Evolutionary conservation across 2,329 filamentous ascomycete genomes (phyloP), one percentile per base, ranked within the genome.

Genomic region (Paecilomyces niveus): DNA sequence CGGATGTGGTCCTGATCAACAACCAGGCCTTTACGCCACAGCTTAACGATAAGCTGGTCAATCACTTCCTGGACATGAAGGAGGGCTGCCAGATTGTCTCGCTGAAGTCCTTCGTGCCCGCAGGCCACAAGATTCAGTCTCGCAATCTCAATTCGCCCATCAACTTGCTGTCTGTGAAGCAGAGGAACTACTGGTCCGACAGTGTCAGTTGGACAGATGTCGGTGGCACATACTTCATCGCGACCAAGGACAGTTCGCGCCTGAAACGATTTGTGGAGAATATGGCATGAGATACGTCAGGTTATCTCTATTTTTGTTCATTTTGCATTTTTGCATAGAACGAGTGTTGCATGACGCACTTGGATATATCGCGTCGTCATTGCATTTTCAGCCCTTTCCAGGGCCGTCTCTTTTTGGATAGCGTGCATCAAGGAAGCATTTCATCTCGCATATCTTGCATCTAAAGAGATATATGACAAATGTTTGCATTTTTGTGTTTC

Each of bases 1-100:
- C 94, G 1, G 94, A 99, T 71, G 92, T 97, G n/a, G 85, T 99
- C 18, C 83, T 99, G 26, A 93, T 97, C 67, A 99, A 99, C 79
- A 99, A 99, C 76, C 92, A 97, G 75, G 94, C 92, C 2, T 99
- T 99, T 75, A 92, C 88, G 5, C 88, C 92, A 13, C 83, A 88
- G 65, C 83, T 97, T 57, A 99, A 97, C 75, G 88, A 90, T 69
- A 85, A 86, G 61, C 80, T 99, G 53, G 85, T 93, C 64, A 86
- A 90, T 66, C 90, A 96, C 78, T 97, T 99, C 69, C 79, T 99
- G 60, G 94, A 99, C 69, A 80, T 97, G 62, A 97, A 97, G 75
- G 83, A 89, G 57, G 93, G 93, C 2, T 92, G 89, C 74, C 89
- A 89, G 73, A 89, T 99, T 58, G 88, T 97, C 50, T 96, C 91